Conservation (phyloP, 1,139 yeast genomes). For the Wickerhamomyces sp. region DNA sequence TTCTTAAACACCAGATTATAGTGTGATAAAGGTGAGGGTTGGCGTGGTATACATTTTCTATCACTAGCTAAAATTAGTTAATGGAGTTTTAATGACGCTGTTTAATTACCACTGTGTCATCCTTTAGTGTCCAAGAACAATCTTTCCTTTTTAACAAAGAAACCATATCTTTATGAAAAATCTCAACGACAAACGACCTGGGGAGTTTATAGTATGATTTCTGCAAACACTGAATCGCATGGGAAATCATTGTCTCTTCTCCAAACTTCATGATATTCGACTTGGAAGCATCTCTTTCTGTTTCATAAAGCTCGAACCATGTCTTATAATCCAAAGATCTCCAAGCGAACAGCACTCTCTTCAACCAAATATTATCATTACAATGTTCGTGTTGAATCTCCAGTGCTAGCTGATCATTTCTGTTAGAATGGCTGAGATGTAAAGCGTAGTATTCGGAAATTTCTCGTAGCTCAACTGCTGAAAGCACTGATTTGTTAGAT, state of each 20-base stretch:
- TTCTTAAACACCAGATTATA: no score
- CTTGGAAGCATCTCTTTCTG: slow-evolving; percentile 22
- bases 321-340: slow-evolving; percentile 32
- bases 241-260: slow-evolving; percentile 26
- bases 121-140: slow-evolving; percentile 14
- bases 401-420: slow-evolving; percentile 34
- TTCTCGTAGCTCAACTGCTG: slow-evolving; percentile 34
- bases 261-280: slow-evolving; percentile 42
- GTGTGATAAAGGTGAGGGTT: no score
- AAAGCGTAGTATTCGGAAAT: slow-evolving; percentile 36
- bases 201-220: slow-evolving; percentile 34
- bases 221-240: slow-evolving; percentile 30
- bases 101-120: slow-evolving; percentile 9
- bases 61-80: no score
- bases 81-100: no score
- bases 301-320: slow-evolving; percentile 38
- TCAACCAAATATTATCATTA: slow-evolving; percentile 23
- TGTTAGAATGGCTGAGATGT: slow-evolving; percentile 44
- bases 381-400: slow-evolving; percentile 30
- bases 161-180: slow-evolving; percentile 10
- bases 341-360: slow-evolving; percentile 33
- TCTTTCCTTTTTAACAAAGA: slow-evolving; percentile 3
- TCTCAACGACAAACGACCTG: slow-evolving; percentile 6
- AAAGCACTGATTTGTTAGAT: slow-evolving; percentile 20
- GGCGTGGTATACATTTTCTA: no score